phyloP scores from a whole-genome alignment of 2,329 filamentous ascomycete species.

The Pseudogymnoascus pannorum region DNA sequence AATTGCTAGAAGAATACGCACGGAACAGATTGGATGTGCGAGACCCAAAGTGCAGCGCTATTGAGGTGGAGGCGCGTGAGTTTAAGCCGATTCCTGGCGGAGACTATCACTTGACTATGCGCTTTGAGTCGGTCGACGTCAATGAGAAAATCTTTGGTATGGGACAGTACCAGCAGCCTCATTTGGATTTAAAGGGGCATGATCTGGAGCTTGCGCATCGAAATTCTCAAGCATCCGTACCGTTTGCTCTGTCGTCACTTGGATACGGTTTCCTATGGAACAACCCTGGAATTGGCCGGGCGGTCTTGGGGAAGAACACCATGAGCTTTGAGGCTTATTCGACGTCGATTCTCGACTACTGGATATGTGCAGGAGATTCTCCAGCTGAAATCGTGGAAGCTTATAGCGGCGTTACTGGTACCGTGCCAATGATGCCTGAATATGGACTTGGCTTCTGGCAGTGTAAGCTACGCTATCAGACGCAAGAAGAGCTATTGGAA shows the following conservation, averaged over 20 bases:
- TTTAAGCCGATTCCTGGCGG: constrained; percentile 40
- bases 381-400: constrained; percentile 49
- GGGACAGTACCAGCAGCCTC: constrained; percentile 61
- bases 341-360: constrained; percentile 53
- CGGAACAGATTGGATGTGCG: constrained; percentile 39
- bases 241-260: constrained; percentile 51
- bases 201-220: constrained; percentile 59
- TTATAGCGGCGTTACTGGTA: constrained; percentile 50
- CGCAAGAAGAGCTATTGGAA: constrained; percentile 53
- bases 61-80: constrained; percentile 44
- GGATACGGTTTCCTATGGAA: constrained; percentile 63
- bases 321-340: constrained; percentile 55
- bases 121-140: constrained; percentile 47
- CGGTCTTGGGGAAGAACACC: constrained; percentile 52
- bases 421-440: constrained; percentile 60
- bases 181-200: constrained; percentile 53
- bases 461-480: constrained; percentile 59
- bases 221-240: constrained; percentile 59
- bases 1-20: constrained; percentile 43
- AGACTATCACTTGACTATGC: constrained; percentile 49
- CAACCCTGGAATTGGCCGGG: constrained; percentile 54
- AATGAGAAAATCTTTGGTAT: constrained; percentile 60
- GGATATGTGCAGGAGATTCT: constrained; percentile 51
- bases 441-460: constrained; percentile 64
- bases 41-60: constrained; percentile 44